phyloP scores from a whole-genome alignment of 306 rosid genomes.

The Inga oerstediana region DNA sequence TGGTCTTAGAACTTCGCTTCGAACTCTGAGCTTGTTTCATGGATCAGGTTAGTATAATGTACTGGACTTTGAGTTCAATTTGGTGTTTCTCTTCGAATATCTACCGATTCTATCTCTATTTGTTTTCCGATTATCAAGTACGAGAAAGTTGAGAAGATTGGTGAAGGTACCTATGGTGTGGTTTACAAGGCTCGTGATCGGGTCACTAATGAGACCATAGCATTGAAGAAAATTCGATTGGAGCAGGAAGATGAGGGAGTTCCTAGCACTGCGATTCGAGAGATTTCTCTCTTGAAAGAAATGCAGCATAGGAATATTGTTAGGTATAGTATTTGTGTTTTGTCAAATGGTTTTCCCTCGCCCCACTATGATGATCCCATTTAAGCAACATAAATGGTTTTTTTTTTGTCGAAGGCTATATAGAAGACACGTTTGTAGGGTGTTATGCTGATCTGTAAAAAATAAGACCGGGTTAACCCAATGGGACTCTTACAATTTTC shows the following conservation, averaged over 20 bases:
- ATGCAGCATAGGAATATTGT: constrained; percentile 94
- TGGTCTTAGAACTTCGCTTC: constrained; percentile 13
- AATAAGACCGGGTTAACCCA: neutral
- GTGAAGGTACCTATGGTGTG: constrained; percentile 93
- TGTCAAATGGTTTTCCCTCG: neutral
- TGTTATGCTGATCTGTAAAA: constrained; percentile 3
- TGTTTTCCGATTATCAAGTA: constrained; percentile 51
- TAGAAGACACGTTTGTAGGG: neutral
- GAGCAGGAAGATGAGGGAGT: constrained; percentile 96
- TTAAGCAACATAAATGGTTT: neutral
- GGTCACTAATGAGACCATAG: constrained; percentile 74
- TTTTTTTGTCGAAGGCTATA: neutral
- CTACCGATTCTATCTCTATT: constrained; percentile 18
- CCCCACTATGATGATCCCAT: neutral
- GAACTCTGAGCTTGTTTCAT: constrained; percentile 12
- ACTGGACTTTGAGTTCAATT: neutral
- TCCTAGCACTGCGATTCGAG: constrained; percentile 91
- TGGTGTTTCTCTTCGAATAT: neutral
- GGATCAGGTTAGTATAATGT: constrained; percentile 48
- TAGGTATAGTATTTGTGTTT: constrained; percentile 46
- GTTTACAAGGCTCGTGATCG: constrained; percentile 94
- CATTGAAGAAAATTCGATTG: constrained; percentile 86
- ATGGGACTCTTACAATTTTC: neutral
- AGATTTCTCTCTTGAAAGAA: constrained; percentile 87
- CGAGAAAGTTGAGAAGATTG: constrained; percentile 93